Evolutionary conservation across 495 filamentous ascomycete genomes (phyloP), one percentile per base, ranked within the genome.

Genomic region (Aspergillus campestris): DNA sequence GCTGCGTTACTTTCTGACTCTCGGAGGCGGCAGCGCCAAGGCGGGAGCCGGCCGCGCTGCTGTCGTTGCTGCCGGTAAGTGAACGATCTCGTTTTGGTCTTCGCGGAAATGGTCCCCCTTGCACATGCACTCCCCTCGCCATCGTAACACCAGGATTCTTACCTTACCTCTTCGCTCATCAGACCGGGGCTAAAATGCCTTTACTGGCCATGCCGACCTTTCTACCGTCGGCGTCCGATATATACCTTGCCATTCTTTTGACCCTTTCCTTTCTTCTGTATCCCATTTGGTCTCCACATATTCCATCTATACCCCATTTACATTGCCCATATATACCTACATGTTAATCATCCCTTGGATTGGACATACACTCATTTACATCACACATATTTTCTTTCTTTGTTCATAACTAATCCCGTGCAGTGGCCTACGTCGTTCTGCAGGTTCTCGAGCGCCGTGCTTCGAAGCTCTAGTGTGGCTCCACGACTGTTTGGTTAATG

Each of bases 41-140:
- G 55, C 69, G 11, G 71, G 70, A 15, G 55, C 67, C 30, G 51
- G 61, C 5, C 54, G 74, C 34, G 72, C 65, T 53, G 56, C 61
- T 24, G 40, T 64, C 46, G 55, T 70, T 54, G 68, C 70, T 62
- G 61, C 71, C 40, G 60, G 73, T 75, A 50, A 71, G 72, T 72
- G 43, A 58, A n/a, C 30, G 10, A 15, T 11, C 13, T 34, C 49
- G 40, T 37, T 32, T 33, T 44, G 34, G 43, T 50, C 41, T 31
- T 44, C 34, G 40, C 18, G 18, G 9, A 15, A 8, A 2, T 12
- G 5, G 11, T 43, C 8, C 39, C 44, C 36, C 38, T 31, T 42
- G 33, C 7, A 34, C 18, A 15, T 46, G 29, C 46, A 34, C 29
- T 15, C 42, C 7, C 46, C 40, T 48, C 39, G 29, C 41, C 37